Percentiles rank a stretch among this genome's conserved stretches.
These are phyloP conservation scores for Suaeda aralocaspica DNA, from an alignment of 148 eudicot species.

Conservation along the genomic window DNA sequence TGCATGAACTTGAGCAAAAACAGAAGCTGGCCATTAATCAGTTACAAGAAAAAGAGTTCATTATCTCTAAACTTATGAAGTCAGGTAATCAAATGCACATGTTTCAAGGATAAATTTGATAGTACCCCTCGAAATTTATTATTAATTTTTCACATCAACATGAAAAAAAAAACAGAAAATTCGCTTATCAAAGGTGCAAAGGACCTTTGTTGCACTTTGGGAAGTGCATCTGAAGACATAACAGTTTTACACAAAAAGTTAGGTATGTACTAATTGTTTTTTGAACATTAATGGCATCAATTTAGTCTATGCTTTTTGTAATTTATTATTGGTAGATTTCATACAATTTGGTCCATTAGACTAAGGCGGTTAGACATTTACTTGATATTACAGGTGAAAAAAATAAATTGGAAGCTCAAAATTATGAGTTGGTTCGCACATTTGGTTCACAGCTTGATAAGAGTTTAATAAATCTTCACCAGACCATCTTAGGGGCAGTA, in stretches of 20 bases:
- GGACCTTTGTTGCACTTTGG: constrained; percentile 57
- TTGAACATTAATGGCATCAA: background rate
- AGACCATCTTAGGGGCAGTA: constrained; percentile 55
- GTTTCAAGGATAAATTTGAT: background rate
- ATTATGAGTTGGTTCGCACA: constrained; percentile 55
- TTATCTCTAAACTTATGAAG: constrained; percentile 53
- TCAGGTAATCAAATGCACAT: constrained; percentile 41
- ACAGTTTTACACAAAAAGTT: constrained; percentile 45
- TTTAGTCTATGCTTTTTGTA: background rate
- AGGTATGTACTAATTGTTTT: constrained; percentile 36
- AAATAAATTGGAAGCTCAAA: constrained; percentile 57
- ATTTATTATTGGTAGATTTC: background rate
- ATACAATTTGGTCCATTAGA: background rate
- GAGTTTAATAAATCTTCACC: constrained; percentile 65
- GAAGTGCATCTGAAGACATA: constrained; percentile 68
- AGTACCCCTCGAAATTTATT: background rate
- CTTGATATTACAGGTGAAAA: constrained; percentile 51
- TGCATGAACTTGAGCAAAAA: constrained; percentile 58
- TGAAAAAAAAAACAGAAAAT: constrained; percentile 40
- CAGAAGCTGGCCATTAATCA: constrained; percentile 36
- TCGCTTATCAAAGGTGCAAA: constrained; percentile 55
- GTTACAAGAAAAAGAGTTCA: constrained; percentile 58
- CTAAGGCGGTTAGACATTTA: background rate
- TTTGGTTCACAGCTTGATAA: constrained; percentile 80
- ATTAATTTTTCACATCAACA: background rate